These are phyloP conservation scores for Oryza rufipogon DNA, from an alignment of 176 grass and related monocot genomes.

Conservation along the genomic window DNA sequence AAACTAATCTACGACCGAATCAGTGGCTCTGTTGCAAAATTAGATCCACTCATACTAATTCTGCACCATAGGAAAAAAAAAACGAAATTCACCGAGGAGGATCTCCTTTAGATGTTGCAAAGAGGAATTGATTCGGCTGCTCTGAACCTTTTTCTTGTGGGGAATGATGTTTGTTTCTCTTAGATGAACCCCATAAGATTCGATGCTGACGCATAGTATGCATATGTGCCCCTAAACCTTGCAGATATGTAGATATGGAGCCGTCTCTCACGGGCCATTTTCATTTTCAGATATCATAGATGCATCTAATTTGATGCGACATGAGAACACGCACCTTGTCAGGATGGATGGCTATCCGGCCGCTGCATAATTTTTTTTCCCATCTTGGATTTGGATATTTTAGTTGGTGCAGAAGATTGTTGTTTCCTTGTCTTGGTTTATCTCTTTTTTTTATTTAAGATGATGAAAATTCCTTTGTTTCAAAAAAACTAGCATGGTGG, in stretches of 20 bases:
- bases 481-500: no score
- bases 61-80: not conserved
- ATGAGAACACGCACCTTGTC: not conserved
- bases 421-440: no score
- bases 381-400: no score
- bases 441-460: no score
- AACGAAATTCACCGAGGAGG: not conserved
- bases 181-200: slow-evolving; percentile 28
- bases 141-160: not conserved
- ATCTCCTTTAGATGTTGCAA: slow-evolving; percentile 1
- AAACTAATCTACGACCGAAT: not conserved
- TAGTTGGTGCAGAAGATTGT: no score
- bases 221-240: not conserved
- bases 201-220: slow-evolving; percentile 16
- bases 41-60: not conserved
- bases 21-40: not conserved
- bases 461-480: no score
- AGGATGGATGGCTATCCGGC: not conserved
- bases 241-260: not conserved
- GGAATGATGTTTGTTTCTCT: not conserved
- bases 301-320: slow-evolving; percentile 7
- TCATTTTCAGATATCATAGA: not conserved
- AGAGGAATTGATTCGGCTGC: not conserved
- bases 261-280: no score
- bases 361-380: no score